Base-by-base conservation (phyloP, 257 asterid species). In the Buddleja alternifolia region DNA sequence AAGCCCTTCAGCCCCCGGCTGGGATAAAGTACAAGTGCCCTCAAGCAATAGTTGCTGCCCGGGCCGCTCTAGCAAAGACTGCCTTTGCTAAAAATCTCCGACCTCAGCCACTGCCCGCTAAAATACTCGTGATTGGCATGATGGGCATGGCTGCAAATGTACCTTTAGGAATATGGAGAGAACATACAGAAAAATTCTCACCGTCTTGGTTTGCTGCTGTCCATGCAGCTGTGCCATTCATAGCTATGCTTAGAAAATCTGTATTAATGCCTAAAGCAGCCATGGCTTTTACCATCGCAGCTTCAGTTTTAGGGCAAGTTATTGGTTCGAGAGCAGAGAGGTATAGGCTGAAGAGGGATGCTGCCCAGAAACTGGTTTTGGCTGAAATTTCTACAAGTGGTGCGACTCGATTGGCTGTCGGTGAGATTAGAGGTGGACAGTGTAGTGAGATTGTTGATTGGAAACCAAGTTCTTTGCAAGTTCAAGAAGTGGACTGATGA, bases 121-220 rank as follows among this genome's bases (percentile, higher is more conserved):
- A 92, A 75, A 14, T 92, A 52, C 83, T 92, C 2, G 96, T 76
- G 1, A 86, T 92, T 10, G 98, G 98, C 19, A 55, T 80, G 34
- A 53, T 92, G 60, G 96, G 98, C 47, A 88, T 92, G 93, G 96
- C 97, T 0, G 95, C 85, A 50, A 92, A 92, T 63, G 47, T 92
- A 46, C 98, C 98, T n/a, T 52, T 92, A 60, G 98, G 98, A 20
- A 70, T 92, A 66, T 92, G 98, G 98, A 82, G 98, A 72, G 98
- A 92, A 75, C 97, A 92, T 74, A 92, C 98, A 1, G 73, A 77
- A 24, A 92, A 92, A 72, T 92, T 92, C 77, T 88, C 98, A 0
- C 93, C 93, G 0, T 84, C 95, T 1, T 92, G 98, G 98, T 92
- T 92, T 63, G 86, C 63, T 6, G 98, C 98, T 2, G 97, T 92